Percentiles rank a stretch among this genome's conserved stretches.
These are phyloP conservation scores for Colletotrichum coccodes DNA, from an alignment of 2,329 filamentous ascomycete species.

Conservation along the genomic window DNA sequence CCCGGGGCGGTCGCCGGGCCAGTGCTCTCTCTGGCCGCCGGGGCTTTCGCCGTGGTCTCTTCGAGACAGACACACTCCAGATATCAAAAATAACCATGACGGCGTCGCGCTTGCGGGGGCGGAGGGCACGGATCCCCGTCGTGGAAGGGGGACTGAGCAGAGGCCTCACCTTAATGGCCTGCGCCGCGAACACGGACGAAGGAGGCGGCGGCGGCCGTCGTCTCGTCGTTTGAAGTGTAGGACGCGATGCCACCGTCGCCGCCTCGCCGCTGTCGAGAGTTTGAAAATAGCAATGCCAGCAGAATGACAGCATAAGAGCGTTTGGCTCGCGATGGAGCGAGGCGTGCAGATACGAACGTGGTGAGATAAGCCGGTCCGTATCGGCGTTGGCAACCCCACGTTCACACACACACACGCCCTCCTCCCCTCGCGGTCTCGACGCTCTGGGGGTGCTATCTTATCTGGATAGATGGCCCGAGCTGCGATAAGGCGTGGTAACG, in stretches of 20 bases:
- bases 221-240: background rate
- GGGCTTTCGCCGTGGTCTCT: background rate
- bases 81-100: background rate
- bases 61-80: background rate
- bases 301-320: constrained; percentile 19
- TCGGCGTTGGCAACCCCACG: background rate
- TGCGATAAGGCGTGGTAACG: constrained; percentile 6
- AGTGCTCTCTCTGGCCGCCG: background rate
- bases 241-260: constrained; percentile 4
- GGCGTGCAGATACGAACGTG: background rate
- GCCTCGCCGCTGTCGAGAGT: background rate
- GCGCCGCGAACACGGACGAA: background rate
- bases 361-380: constrained; percentile 1
- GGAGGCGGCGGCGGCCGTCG: background rate
- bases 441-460: background rate
- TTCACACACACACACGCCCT: background rate
- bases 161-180: background rate
- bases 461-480: background rate
- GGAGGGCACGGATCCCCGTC: background rate
- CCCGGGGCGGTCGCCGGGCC: background rate
- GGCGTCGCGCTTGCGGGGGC: background rate
- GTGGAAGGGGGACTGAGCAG: constrained; percentile 5
- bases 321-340: background rate
- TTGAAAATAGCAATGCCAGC: constrained; percentile 21
- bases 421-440: background rate